Base-by-base conservation (phyloP, 1,139 yeast species). In the Yamadazyma sp. region DNA sequence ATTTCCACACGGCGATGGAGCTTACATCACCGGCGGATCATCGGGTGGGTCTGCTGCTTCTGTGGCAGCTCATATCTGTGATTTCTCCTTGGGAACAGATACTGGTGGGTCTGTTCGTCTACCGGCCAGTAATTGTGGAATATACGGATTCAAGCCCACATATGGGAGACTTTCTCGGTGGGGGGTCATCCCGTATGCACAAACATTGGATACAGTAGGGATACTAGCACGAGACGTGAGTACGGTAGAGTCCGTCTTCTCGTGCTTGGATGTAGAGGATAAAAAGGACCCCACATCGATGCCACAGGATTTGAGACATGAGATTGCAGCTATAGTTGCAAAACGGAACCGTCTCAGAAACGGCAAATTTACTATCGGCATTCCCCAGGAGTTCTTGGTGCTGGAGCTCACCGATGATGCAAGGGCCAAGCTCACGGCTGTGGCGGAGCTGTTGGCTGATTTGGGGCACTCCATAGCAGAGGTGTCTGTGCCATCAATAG, bases 31-130 rank as follows among this genome's bases (percentile, higher is more conserved):
- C 1, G 98, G 98, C 2, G 98, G 98, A 0, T 89, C 97, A 0
- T 87, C 96, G 3, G 97, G 98, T 9, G 98, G 98, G 0, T 79
- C 95, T 35, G 98, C 98, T 0, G 96, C 96, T 1, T 86, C 95
- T 0, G 96, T 91, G 1, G 83, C 91, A 1, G 77, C 83, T 0
- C 81, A 66, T 1, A 55, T 81, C 49, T 85, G 81, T 22, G 87
- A 84, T 54, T 81, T 83, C 47, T 49, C 68, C 1, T 61, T 94
- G 31, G 99, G 98, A 0, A 87, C 98, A 0, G 99, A 92, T 54
- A 92, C 99, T 0, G 99, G 99, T 3, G 99, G 99, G 0, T 88
- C 97, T 0, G 88, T 92, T 1, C 69, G 99, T 43, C 68, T 86
- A 17, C 99, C 99, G 0, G 95, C 96, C 1, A 82, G 95, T 17